These are phyloP conservation scores for Aspergillus ostianus DNA, from an alignment of 495 filamentous ascomycete species.

Conservation along the genomic window DNA sequence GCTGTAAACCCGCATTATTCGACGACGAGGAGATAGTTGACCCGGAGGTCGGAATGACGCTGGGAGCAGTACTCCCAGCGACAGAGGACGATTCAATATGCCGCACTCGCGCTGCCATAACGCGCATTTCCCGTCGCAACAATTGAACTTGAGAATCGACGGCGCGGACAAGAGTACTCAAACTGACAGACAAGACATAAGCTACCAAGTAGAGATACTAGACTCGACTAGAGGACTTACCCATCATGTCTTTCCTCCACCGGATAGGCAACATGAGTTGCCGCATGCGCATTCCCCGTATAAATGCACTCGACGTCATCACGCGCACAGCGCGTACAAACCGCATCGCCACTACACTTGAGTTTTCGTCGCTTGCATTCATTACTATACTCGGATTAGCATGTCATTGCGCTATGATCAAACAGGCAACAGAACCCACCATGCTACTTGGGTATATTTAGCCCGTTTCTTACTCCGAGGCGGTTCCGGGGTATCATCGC, in stretches of 20 bases:
- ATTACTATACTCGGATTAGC: constrained; percentile 48
- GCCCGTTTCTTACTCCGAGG: constrained; percentile 34
- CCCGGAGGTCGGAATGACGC: constrained; percentile 4
- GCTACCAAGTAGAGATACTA: too few species aligned
- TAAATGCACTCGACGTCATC: constrained; percentile 68
- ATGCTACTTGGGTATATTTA: constrained; percentile 40
- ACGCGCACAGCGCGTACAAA: constrained; percentile 73
- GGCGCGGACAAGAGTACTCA: constrained; percentile 17
- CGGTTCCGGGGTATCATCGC: constrained; percentile 16
- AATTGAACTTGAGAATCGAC: constrained; percentile 32
- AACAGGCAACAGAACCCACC: constrained; percentile 21
- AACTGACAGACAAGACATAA: constrained; percentile 9
- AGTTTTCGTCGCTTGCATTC: constrained; percentile 91
- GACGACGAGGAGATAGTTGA: constrained; percentile 15
- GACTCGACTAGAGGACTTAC: constrained; percentile 10
- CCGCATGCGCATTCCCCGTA: constrained; percentile 17
- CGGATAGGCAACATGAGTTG: constrained; percentile 9
- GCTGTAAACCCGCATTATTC: constrained; percentile 22
- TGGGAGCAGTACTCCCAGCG: constrained; percentile 2
- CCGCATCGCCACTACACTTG: constrained; percentile 80
- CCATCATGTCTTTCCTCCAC: constrained; percentile 22
- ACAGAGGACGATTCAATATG: constrained; percentile 27
- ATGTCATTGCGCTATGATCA: not conserved
- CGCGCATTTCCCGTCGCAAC: constrained; percentile 33
- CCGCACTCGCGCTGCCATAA: constrained; percentile 33